These are phyloP conservation scores for Solanum pimpinellifolium DNA, from an alignment of 257 asterid species.

Conservation along the genomic window DNA sequence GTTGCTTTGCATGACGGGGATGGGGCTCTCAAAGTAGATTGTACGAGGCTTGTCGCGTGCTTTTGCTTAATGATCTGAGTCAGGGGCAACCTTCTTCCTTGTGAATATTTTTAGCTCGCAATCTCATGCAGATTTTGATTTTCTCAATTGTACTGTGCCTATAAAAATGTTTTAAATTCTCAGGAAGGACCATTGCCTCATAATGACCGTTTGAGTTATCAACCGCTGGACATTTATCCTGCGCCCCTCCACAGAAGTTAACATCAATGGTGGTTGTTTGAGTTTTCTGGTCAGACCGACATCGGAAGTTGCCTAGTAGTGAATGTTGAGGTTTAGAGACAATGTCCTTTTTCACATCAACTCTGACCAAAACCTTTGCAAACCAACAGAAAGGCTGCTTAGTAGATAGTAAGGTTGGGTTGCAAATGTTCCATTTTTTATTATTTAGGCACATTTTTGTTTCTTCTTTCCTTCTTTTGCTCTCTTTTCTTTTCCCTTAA, in stretches of 20 bases:
- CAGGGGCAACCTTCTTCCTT: not conserved
- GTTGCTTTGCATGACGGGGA: not conserved
- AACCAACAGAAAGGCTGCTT: not conserved
- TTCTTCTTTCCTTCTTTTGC: not conserved
- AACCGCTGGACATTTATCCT: constrained; percentile 80
- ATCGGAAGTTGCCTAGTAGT: not conserved
- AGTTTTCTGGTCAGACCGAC: not conserved
- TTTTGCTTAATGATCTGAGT: not conserved
- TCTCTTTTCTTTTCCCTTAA: not conserved
- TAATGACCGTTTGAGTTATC: constrained; percentile 47
- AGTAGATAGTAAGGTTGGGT: not conserved
- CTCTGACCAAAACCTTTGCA: not conserved
- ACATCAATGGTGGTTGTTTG: not conserved
- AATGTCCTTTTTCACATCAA: not conserved
- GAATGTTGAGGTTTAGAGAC: not conserved
- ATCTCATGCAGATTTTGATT: not conserved
- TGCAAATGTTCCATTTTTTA: not conserved
- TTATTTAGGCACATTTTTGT: not conserved
- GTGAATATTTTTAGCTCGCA: not conserved
- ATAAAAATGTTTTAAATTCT: not conserved
- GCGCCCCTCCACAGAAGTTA: constrained; percentile 83
- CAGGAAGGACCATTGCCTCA: constrained; percentile 87
- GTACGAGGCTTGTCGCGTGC: not conserved
- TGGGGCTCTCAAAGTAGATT: not conserved
- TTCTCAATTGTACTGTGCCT: not conserved